Percentiles rank a stretch among this genome's conserved stretches.
These are phyloP conservation scores for Croton setiger DNA, from an alignment of 441 rosid species.

Conservation along the genomic window DNA sequence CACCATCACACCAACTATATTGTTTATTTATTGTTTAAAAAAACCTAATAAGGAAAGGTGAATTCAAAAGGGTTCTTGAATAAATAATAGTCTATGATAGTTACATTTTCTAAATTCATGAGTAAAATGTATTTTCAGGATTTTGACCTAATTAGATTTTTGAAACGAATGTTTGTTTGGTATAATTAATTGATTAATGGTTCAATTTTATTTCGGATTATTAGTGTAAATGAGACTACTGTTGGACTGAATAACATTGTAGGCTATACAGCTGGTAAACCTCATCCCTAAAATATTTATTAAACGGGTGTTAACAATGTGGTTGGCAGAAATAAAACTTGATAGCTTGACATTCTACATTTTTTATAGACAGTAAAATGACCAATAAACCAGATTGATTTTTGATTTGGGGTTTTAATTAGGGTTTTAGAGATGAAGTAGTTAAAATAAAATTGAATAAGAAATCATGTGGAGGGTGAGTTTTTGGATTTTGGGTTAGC, in stretches of 20 bases:
- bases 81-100: background rate
- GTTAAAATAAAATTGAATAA: background rate
- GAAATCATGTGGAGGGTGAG: constrained; percentile 25
- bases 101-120: background rate
- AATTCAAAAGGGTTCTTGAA: background rate
- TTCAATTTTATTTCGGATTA: no score
- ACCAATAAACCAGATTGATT: no score
- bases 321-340: no score
- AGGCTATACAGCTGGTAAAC: no score
- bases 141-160: background rate
- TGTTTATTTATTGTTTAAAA: no score
- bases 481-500: constrained; percentile 20
- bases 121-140: background rate
- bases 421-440: background rate
- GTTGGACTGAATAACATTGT: no score
- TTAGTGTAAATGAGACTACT: no score
- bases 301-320: no score
- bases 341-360: no score
- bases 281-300: no score
- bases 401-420: background rate
- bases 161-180: constrained; percentile 3
- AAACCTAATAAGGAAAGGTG: no score
- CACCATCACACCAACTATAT: background rate
- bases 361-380: no score
- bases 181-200: background rate